These are phyloP conservation scores for Podaxis rugospora DNA, from an alignment of 768 basidiomycete genomes.

Conservation along the genomic window DNA sequence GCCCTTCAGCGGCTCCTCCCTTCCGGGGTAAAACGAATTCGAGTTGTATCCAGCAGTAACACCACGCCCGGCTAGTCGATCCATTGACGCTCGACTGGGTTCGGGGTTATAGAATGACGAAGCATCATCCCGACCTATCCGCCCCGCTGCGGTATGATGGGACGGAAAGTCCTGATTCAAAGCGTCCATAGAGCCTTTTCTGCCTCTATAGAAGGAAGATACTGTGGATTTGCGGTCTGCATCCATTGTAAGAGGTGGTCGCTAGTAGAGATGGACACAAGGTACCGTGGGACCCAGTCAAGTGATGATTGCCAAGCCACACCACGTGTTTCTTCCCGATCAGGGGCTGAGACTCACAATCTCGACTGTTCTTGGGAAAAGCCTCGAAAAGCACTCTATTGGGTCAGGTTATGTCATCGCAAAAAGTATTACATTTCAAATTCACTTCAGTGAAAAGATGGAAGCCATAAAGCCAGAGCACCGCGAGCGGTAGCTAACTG, in stretches of 20 bases:
- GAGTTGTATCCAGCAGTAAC: constrained; percentile 70
- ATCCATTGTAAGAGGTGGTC: constrained; percentile 44
- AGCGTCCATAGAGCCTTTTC: constrained; percentile 56
- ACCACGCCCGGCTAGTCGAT: constrained; percentile 37
- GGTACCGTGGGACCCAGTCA: constrained; percentile 6
- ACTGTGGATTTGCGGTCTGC: constrained; percentile 74
- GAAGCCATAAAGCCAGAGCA: too few species aligned
- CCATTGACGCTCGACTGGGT: constrained; percentile 35
- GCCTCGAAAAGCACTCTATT: too few species aligned
- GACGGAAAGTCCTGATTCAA: constrained; percentile 51
- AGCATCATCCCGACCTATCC: constrained; percentile 52
- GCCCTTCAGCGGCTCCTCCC: constrained; percentile 74
- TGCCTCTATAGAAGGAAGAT: constrained; percentile 74
- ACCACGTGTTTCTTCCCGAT: neutral
- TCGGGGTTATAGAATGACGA: constrained; percentile 65
- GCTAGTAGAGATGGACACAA: neutral
- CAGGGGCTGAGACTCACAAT: neutral
- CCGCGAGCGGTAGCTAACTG: too few species aligned
- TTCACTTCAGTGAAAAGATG: too few species aligned
- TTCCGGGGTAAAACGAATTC: constrained; percentile 57
- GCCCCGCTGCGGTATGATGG: constrained; percentile 29
- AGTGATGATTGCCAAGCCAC: neutral
- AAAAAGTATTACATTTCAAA: too few species aligned
- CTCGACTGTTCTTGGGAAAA: too few species aligned
- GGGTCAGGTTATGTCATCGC: too few species aligned